Conservation (phyloP, 768 basidiomycete species). For the Trametes cingulata region DNA sequence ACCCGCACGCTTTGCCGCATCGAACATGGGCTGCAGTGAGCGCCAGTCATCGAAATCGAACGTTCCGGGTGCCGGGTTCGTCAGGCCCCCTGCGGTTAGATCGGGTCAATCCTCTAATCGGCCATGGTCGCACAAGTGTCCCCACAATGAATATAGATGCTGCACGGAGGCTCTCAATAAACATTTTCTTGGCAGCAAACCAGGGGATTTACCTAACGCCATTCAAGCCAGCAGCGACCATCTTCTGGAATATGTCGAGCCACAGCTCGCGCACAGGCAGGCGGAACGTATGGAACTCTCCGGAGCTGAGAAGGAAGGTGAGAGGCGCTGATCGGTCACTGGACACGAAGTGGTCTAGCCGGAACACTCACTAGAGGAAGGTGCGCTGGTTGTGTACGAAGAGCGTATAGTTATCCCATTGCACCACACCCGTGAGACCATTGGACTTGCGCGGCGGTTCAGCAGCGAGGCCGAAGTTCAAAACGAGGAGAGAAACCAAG, state of each 20-base stretch:
- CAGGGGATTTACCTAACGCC: slow-evolving; percentile 47
- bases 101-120: not conserved
- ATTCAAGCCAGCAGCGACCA: slow-evolving; percentile 81
- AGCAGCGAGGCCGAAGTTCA: not conserved
- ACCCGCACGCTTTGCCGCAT: slow-evolving; percentile 71
- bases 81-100: slow-evolving; percentile 47
- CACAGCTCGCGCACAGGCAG: slow-evolving; percentile 79
- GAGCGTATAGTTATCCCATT: slow-evolving; percentile 74
- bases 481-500: not conserved
- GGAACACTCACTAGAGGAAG: slow-evolving; percentile 62
- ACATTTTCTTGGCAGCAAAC: not conserved
- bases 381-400: slow-evolving; percentile 68
- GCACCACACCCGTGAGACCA: slow-evolving; percentile 38
- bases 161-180: not conserved
- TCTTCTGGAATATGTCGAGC: slow-evolving; percentile 81
- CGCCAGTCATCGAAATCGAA: slow-evolving; percentile 75
- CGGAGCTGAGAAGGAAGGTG: slow-evolving; percentile 50
- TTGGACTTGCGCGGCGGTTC: slow-evolving; percentile 32
- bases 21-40: slow-evolving; percentile 67
- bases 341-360: not conserved
- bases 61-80: slow-evolving; percentile 72
- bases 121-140: too few relatives aligned
- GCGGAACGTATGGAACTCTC: slow-evolving; percentile 84
- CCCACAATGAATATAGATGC: slow-evolving; percentile 70
- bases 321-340: too few relatives aligned